Conservation (phyloP, 305 asterid species). For the Plantago coronopus region DNA sequence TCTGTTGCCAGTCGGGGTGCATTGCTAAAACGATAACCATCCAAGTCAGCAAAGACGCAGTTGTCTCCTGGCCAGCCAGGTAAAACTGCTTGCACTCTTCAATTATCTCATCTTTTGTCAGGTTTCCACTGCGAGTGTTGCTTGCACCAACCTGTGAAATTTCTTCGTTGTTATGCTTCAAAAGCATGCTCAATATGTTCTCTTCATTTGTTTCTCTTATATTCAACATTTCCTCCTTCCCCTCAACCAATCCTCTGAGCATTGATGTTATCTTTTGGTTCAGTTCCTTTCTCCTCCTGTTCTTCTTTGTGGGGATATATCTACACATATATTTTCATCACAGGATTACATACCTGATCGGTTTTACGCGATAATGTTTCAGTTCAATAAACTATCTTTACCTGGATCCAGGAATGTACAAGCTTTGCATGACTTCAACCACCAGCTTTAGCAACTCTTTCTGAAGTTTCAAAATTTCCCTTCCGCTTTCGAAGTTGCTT, state of each 20-base stretch:
- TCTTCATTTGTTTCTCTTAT: conserved; percentile 25
- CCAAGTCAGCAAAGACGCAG: conserved; percentile 44
- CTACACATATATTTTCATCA: conserved; percentile 21
- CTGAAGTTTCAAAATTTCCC: conserved; percentile 34
- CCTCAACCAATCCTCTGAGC: conserved; percentile 37
- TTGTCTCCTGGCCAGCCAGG: conserved; percentile 50
- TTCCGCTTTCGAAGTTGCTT: conserved; percentile 35
- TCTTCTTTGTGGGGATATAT: conserved; percentile 50
- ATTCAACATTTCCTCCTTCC: conserved; percentile 29
- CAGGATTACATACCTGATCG: too few relatives aligned
- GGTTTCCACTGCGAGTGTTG: conserved; percentile 14
- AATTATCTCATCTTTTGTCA: conserved; percentile 44
- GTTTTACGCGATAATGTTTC: too few relatives aligned
- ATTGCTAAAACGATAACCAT: conserved; percentile 41
- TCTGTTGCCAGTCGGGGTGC: conserved; percentile 55
- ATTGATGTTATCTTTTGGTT: conserved; percentile 39
- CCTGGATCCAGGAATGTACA: conserved; percentile 50
- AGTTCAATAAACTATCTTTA: conserved; percentile 1
- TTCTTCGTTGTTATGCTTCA: conserved; percentile 34
- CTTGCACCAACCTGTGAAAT: conserved; percentile 7
- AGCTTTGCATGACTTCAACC: conserved; percentile 35
- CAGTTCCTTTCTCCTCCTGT: conserved; percentile 35
- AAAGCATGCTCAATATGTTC: conserved; percentile 36
- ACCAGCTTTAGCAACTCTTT: conserved; percentile 41
- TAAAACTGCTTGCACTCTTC: conserved; percentile 51